Evolutionary conservation across 257 asterid species (phyloP).

Genomic region (Solanum bulbocastanum): DNA sequence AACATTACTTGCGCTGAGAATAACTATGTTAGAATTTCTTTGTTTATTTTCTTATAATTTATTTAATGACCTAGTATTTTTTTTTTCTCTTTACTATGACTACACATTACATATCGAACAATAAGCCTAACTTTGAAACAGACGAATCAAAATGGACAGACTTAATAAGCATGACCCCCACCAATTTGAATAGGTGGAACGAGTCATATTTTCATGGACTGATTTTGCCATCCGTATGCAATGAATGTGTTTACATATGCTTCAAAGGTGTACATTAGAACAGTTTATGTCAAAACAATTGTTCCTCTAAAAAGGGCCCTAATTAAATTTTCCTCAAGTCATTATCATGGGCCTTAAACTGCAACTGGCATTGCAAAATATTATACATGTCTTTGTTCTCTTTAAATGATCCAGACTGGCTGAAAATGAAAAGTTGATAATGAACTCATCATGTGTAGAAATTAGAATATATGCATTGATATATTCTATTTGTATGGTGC

Average conservation of each 20-base stretch:
- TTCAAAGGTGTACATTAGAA: neutral
- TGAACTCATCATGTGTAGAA: neutral
- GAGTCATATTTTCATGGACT: neutral
- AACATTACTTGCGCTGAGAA: neutral
- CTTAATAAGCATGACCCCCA: neutral
- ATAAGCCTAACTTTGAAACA: neutral
- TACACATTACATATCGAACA: neutral
- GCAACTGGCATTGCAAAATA: neutral
- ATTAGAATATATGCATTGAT: neutral
- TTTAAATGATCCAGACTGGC: neutral
- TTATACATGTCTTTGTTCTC: neutral
- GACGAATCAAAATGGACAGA: neutral
- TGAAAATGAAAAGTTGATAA: neutral
- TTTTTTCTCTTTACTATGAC: neutral
- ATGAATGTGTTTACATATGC: neutral
- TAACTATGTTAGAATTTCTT: neutral
- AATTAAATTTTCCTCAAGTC: neutral
- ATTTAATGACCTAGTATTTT: neutral
- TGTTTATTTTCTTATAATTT: neutral
- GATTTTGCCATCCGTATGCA: neutral
- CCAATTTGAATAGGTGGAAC: neutral
- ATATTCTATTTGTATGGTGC: neutral
- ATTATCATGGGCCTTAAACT: neutral
- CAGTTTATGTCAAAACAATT: neutral
- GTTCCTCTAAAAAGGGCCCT: neutral